Base-by-base conservation (phyloP, 768 basidiomycete species). In the Heimioporus sp. region DNA sequence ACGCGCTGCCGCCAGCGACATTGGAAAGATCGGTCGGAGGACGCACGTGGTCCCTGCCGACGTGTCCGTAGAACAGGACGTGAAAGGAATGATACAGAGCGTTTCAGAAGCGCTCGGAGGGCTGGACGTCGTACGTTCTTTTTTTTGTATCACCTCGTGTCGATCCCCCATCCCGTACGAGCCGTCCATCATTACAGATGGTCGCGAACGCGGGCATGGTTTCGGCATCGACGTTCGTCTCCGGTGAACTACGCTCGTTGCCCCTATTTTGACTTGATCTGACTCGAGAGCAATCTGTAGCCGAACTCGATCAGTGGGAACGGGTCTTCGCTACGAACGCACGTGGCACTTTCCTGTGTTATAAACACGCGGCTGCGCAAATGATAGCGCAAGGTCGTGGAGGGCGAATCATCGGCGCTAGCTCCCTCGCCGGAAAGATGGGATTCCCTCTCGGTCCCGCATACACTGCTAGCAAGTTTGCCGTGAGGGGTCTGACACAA, bases 351-450 rank as follows among this genome's bases (percentile, higher is more conserved):
- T 71, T 75, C 53, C 55, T 73, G n/a, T 72, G 69, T 53, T 76
- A 73, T 63, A 72, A 73, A 46, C 64, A 70, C 21, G 75, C 75
- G 6, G 73, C 67, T 4, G 11, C 46, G 12, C 67, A 74, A 50
- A 70, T 76, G 72, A 62, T 76, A 46, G 55, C 59, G 37, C 76
- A 73, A 57, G 73, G 73, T 0, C 55, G 55, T 2, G 72, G 74
- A 0, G 73, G 75, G 0, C 51, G 74, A 4, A 72, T 76, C 2
- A 66, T 77, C 49, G 77, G 75, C 30, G 60, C 62, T 0, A 48
- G 54, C 10, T 56, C 51, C 10, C 16, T 30, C 10, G 1, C 55
- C 5, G 76, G 69, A 24, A 63, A 65, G 49, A 36, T 45, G 51
- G 73, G 72, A 59, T 19, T 19, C 24, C 24, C 24, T 24, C 24